These are phyloP conservation scores for Neonectria ditissima DNA, from an alignment of 2,329 filamentous ascomycete genomes.

Conservation along the genomic window DNA sequence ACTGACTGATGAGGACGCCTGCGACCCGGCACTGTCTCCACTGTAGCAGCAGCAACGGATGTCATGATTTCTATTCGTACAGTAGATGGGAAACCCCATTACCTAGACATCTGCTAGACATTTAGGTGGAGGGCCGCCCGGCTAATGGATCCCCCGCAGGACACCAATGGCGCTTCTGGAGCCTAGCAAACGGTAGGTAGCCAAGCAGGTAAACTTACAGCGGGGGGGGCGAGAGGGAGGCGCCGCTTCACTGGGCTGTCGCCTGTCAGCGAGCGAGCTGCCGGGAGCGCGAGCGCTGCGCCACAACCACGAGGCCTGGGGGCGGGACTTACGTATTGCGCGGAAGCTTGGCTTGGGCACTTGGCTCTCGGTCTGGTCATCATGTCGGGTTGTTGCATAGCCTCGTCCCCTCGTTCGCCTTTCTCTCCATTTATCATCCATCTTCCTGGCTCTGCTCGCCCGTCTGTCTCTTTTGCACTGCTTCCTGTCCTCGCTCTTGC, in stretches of 20 bases:
- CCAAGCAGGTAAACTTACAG: background rate
- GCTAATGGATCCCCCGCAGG: background rate
- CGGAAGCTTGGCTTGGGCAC: background rate
- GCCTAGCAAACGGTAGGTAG: background rate
- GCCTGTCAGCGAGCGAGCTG: background rate
- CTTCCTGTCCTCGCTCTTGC: background rate
- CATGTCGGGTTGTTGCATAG: constrained; percentile 18
- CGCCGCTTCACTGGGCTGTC: background rate
- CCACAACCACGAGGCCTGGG: constrained; percentile 25
- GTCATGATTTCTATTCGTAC: too few relatives aligned
- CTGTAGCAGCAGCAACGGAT: background rate
- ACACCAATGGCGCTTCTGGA: background rate
- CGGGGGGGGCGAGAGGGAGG: background rate
- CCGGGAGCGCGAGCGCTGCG: constrained; percentile 19
- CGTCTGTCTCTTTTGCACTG: background rate
- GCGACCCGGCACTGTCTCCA: background rate
- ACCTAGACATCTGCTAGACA: background rate
- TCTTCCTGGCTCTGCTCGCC: background rate
- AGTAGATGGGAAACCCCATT: too few relatives aligned
- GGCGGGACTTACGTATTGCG: constrained; percentile 19
- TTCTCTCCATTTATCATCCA: background rate
- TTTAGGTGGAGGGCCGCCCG: background rate
- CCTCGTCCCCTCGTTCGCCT: constrained; percentile 3
- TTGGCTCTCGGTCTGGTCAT: constrained; percentile 10
- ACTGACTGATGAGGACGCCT: background rate